Base-by-base conservation (phyloP, 83 land plant species). In the Thuja plicata region DNA sequence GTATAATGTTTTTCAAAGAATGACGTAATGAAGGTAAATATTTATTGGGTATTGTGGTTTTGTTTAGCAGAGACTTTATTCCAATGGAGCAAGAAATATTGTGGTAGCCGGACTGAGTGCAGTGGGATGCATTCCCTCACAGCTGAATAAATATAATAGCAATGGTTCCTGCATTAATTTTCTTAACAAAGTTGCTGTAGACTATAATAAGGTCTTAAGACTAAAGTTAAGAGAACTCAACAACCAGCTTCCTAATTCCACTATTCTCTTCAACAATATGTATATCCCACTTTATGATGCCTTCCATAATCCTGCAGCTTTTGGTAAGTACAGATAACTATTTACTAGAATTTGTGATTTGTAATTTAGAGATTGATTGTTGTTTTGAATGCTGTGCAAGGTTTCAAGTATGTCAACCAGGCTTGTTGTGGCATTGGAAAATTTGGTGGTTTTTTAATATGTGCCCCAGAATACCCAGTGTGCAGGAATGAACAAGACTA, bases 381-480 rank as follows among this genome's bases (percentile, higher is more conserved):
- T 37, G 40, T 8, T 35, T 17, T 37, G n/a, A 15, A 3, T 79
- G 82, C 40, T 38, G 45, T 40, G 10, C 50, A 41, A 88, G 89
- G 86, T 30, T 88, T 77, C 60, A 79, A 52, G 27, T 34, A 52
- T 48, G 45, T 57, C 8, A 52, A 88, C 24, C 1, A 79, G 52
- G 89, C 89, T 16, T 88, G 89, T 32, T 88, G 89, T 71, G 89
- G 89, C 86, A 88, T 88, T 81, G 86, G 89, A 19, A 88, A 81
- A 71, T 88, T 57, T 17, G 89, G 89, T 32, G 89, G 89, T 5
- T 88, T 88, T 24, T 50, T 88, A 24, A 88, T 79, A 24, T 88
- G 89, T 21, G 2, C 81, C 12, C 89, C 24, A 32, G 86, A 84
- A 10, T 88, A 77, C 55, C 89, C 86, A n/a, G 86, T 81, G 32